Evolutionary conservation across 2,329 filamentous ascomycete species (phyloP).

Genomic region (Microascus cirrosus): DNA sequence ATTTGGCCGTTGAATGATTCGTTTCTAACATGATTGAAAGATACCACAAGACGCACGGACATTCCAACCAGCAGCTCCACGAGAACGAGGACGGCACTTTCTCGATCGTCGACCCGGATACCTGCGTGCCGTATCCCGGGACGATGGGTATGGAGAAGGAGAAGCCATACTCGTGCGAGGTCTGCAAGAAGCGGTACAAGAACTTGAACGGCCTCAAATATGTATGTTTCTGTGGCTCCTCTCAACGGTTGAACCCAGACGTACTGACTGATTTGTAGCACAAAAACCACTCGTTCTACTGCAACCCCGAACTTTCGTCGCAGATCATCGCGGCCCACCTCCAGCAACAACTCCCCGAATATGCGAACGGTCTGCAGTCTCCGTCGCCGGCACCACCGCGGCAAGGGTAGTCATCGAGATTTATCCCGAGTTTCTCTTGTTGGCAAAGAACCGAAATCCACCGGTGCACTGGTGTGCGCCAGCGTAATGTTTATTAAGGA

Average conservation of each 20-base stretch:
- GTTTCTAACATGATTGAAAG: constrained; percentile 19
- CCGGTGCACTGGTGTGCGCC: not conserved
- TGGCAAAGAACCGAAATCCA: not conserved
- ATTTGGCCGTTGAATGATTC: not conserved
- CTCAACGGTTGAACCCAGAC: not conserved
- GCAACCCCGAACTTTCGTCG: constrained; percentile 9
- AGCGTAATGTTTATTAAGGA: not conserved
- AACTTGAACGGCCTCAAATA: constrained; percentile 98
- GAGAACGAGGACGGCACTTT: constrained; percentile 96
- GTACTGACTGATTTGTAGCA: constrained; percentile 5
- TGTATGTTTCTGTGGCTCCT: constrained; percentile 32
- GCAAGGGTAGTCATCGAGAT: not conserved
- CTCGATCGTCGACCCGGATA: constrained; percentile 95
- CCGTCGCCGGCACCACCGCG: constrained; percentile 2
- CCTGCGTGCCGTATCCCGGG: constrained; percentile 85
- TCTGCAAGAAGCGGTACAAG: constrained; percentile 97
- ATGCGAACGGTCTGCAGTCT: not conserved
- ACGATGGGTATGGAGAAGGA: constrained; percentile 99
- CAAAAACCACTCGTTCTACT: constrained; percentile 10
- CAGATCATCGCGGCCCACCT: constrained; percentile 4
- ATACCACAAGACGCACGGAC: constrained; percentile 72
- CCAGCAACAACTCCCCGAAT: constrained; percentile 3
- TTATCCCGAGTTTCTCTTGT: not conserved
- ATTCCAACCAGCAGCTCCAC: constrained; percentile 92
- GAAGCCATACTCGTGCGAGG: constrained; percentile 95